Conservation (phyloP, 2,329 filamentous ascomycete genomes). For the Microcera coccophila region DNA sequence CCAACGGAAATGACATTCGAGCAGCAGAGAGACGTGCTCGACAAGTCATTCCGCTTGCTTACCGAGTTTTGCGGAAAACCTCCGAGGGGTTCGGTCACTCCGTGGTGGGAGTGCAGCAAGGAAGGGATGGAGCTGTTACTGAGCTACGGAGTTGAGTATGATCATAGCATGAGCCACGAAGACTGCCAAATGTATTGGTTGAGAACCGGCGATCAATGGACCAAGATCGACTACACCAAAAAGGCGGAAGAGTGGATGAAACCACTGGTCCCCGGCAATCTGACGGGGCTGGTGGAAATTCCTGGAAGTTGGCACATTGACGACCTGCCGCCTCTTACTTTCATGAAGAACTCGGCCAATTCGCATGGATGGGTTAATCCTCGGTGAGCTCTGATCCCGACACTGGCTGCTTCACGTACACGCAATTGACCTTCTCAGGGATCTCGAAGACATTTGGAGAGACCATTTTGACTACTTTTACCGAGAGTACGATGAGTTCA, state of each 20-base stretch:
- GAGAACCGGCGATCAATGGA: constrained; percentile 63
- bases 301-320: constrained; percentile 60
- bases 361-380: constrained; percentile 57
- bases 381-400: constrained; percentile 22
- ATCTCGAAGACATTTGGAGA: constrained; percentile 61
- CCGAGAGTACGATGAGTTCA: constrained; percentile 70
- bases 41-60: constrained; percentile 68
- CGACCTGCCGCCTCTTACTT: constrained; percentile 65
- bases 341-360: constrained; percentile 63
- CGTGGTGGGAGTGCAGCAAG: constrained; percentile 69
- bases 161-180: constrained; percentile 55
- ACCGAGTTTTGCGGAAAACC: constrained; percentile 67
- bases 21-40: constrained; percentile 70
- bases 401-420: not conserved
- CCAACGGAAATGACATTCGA: constrained; percentile 67
- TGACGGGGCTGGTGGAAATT: constrained; percentile 63
- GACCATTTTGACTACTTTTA: constrained; percentile 72
- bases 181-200: constrained; percentile 62
- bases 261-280: constrained; percentile 53
- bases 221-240: constrained; percentile 59
- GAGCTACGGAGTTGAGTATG: constrained; percentile 65
- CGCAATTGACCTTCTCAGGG: constrained; percentile 20
- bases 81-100: constrained; percentile 67
- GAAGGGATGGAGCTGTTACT: constrained; percentile 64
- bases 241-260: constrained; percentile 35